Conservation (phyloP, 2,329 filamentous ascomycete species). For the Diaporthe helianthi region DNA sequence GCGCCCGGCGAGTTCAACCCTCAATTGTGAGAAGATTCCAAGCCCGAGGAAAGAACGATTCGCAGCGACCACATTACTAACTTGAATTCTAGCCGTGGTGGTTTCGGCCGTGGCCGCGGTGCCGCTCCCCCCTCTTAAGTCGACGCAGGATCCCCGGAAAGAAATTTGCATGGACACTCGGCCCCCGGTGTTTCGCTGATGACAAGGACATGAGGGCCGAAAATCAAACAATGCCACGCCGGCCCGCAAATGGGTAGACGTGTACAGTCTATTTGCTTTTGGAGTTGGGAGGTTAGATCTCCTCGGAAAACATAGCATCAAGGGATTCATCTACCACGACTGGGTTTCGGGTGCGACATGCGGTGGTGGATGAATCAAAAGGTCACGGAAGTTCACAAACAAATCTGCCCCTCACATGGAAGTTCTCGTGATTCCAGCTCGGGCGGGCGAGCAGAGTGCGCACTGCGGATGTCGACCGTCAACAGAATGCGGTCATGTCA, state of each 20-base stretch:
- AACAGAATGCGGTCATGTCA: not conserved
- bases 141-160: constrained; percentile 46
- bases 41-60: constrained; percentile 22
- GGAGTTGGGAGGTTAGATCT: constrained; percentile 44
- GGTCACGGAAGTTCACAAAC: constrained; percentile 32
- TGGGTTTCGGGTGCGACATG: constrained; percentile 34
- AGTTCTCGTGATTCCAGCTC: constrained; percentile 11
- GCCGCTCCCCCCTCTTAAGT: constrained; percentile 72
- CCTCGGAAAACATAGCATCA: constrained; percentile 44
- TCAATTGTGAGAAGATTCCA: constrained; percentile 71
- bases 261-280: constrained; percentile 42
- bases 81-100: constrained; percentile 70
- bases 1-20: constrained; percentile 92
- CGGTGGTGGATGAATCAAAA: constrained; percentile 35
- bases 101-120: constrained; percentile 87
- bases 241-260: constrained; percentile 40
- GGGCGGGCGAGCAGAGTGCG: not conserved
- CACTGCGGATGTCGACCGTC: not conserved
- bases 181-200: constrained; percentile 32
- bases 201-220: constrained; percentile 38
- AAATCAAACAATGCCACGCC: constrained; percentile 39
- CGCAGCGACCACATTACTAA: constrained; percentile 45
- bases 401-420: not conserved
- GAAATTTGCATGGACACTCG: constrained; percentile 36
- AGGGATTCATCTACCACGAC: constrained; percentile 36